phyloP scores from a whole-genome alignment of 1,284 basidiomycete genomes.

The Cryptococcus neoformans region DNA sequence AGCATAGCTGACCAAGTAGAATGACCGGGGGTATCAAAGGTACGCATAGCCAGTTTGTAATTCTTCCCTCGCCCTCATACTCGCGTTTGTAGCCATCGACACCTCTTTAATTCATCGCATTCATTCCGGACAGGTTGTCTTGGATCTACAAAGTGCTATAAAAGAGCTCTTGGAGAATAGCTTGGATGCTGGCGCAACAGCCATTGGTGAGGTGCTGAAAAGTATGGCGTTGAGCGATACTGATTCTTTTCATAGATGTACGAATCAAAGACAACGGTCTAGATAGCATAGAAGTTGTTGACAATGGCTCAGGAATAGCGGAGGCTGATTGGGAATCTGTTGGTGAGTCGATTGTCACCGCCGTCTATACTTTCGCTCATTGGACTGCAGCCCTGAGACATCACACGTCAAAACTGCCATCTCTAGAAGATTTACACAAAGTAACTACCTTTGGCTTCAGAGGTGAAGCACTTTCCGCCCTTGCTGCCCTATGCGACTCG shows the following conservation, averaged over 20 bases:
- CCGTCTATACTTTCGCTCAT: neutral
- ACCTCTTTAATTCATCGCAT: slow-evolving; percentile 73
- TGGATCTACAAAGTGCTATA: slow-evolving; percentile 88
- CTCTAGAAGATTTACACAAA: slow-evolving; percentile 68
- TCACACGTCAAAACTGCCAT: slow-evolving; percentile 85
- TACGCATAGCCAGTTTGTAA: neutral
- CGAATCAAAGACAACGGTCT: slow-evolving; percentile 86
- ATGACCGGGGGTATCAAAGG: slow-evolving; percentile 17
- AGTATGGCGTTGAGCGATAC: neutral
- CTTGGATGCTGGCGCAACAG: slow-evolving; percentile 85
- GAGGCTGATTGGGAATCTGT: slow-evolving; percentile 72
- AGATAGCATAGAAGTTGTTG: slow-evolving; percentile 81
- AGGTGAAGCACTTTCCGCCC: slow-evolving; percentile 89
- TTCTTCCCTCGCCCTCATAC: neutral
- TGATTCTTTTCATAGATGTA: slow-evolving; percentile 61
- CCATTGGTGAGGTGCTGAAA: slow-evolving; percentile 60
- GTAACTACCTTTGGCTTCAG: slow-evolving; percentile 92
- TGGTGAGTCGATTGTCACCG: slow-evolving; percentile 55
- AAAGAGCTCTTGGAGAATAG: slow-evolving; percentile 98
- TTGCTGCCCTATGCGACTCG: slow-evolving; percentile 77
- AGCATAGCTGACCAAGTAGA: neutral
- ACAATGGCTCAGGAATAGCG: slow-evolving; percentile 87
- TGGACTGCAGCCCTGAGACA: slow-evolving; percentile 71
- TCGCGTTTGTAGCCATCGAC: slow-evolving; percentile 60
- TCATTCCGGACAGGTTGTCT: slow-evolving; percentile 90